These are phyloP conservation scores for Eimeria praecox DNA, from an alignment of 169 alveolate species.

Conservation along the genomic window DNA sequence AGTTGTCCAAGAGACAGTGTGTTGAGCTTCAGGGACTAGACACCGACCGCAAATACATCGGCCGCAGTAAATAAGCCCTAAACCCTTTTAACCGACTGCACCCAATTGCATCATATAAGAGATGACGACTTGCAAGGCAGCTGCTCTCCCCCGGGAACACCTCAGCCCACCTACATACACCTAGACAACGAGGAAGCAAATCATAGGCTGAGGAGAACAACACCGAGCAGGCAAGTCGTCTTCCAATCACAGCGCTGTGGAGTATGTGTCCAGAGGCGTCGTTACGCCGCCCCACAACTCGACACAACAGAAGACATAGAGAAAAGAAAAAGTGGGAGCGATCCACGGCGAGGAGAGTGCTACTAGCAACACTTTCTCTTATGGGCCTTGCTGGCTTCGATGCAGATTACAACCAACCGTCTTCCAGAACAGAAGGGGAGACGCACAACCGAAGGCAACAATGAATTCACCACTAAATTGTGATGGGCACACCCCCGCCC, in stretches of 20 bases:
- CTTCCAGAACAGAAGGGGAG: background rate
- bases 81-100: background rate
- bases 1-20: background rate
- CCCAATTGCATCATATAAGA: constrained; percentile 47
- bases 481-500: background rate
- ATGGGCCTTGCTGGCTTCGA: constrained; percentile 37
- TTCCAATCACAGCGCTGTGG: constrained; percentile 49
- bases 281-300: constrained; percentile 39
- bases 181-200: constrained; percentile 44
- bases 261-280: constrained; percentile 25
- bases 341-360: constrained; percentile 17
- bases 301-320: background rate
- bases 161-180: constrained; percentile 58
- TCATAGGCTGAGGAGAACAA: constrained; percentile 30
- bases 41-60: constrained; percentile 48
- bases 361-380: background rate
- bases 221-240: constrained; percentile 39
- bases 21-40: constrained; percentile 37
- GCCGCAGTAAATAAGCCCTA: constrained; percentile 20
- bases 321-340: background rate
- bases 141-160: constrained; percentile 16
- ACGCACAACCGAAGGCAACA: background rate
- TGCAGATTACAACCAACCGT: background rate
- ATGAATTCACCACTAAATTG: background rate
- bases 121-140: constrained; percentile 15